Base-by-base conservation (phyloP, 1,139 yeast genomes). In the Pneumocystis carinii region DNA sequence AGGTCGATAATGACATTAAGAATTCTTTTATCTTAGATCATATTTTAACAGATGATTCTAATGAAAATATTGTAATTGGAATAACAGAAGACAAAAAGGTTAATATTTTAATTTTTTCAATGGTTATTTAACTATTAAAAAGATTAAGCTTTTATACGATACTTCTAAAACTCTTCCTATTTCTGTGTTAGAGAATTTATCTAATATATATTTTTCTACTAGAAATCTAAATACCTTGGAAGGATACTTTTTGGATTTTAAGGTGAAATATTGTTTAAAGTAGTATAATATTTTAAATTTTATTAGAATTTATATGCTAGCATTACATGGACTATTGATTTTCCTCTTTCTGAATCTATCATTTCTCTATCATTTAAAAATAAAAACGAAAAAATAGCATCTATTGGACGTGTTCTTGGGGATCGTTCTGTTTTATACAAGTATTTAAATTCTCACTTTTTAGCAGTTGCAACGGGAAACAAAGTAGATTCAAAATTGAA, bases 391-490 rank as follows among this genome's bases (percentile, higher is more conserved):
- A 84, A 2, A 14, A 55, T 65, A n/a, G 82, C 85, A 0, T 84
- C 86, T n/a, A 74, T 85, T 62, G 97, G 95, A 15, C 79, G 82
- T 53, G 81, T 87, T 0, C 75, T 86, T 56, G 85, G 86, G 27
- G 84, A 87, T 69, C 81, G 89, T 70, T 78, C 85, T 0, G 94
- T 90, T 0, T 75, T 90, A 61, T 90, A 90, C 80, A 92, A 90
- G 74, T 90, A 87, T 72, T 76, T 90, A 67, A 81, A 87, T 70
- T 94, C 90, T 37, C 84, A 87, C 69, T 67, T 83, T 27, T 76
- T 85, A 2, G 80, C 87, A 0, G 75, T 85, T 55, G 78, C 86
- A 1, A 78, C 84, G 1, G 72, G 75, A 58, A 75, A 80, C 64
- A 70, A 71, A 1, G 69, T 17, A 10, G 48, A 64, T 12, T 36